A percentile compares a stretch with the other conserved stretches of the same genome.
Evolutionary conservation across 768 basidiomycete species (phyloP).

Genomic region (Lentinula guzmanii): DNA sequence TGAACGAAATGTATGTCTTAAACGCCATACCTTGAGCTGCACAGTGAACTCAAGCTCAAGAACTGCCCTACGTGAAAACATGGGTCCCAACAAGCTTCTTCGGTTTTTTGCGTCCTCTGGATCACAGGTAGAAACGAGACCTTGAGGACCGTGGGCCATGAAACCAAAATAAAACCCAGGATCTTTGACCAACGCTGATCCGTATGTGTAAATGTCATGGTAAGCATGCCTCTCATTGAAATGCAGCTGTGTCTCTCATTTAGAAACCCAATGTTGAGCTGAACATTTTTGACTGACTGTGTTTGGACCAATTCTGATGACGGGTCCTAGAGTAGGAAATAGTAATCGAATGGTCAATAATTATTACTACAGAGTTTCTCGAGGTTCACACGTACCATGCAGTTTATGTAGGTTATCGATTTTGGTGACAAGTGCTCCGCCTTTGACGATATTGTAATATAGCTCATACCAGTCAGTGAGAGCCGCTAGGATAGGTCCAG

Average conservation of each 20-base stretch:
- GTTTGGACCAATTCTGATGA: constrained; percentile 30
- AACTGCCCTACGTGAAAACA: constrained; percentile 14
- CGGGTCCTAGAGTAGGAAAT: constrained; percentile 18
- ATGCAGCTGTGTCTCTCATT: constrained; percentile 21
- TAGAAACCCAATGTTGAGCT: neutral
- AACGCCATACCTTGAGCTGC: constrained; percentile 7
- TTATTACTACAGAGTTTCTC: neutral
- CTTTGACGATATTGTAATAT: constrained; percentile 21
- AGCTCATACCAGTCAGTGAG: constrained; percentile 18
- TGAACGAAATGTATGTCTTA: neutral
- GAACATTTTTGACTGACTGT: constrained; percentile 18
- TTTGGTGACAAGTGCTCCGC: constrained; percentile 20
- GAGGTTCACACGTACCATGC: constrained; percentile 15
- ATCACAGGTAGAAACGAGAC: neutral
- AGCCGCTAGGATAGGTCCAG: constrained; percentile 24
- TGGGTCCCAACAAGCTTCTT: constrained; percentile 10
- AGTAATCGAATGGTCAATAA: neutral
- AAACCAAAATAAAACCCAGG: constrained; percentile 3
- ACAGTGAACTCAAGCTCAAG: constrained; percentile 8
- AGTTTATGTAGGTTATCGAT: constrained; percentile 18
- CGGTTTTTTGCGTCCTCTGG: constrained; percentile 10
- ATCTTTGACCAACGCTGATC: constrained; percentile 18
- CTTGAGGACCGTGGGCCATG: neutral
- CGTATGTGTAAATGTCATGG: constrained; percentile 24
- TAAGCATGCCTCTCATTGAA: constrained; percentile 28